phyloP scores from a whole-genome alignment of 2,329 filamentous ascomycete genomes.

The Pestalotiopsis sp. region DNA sequence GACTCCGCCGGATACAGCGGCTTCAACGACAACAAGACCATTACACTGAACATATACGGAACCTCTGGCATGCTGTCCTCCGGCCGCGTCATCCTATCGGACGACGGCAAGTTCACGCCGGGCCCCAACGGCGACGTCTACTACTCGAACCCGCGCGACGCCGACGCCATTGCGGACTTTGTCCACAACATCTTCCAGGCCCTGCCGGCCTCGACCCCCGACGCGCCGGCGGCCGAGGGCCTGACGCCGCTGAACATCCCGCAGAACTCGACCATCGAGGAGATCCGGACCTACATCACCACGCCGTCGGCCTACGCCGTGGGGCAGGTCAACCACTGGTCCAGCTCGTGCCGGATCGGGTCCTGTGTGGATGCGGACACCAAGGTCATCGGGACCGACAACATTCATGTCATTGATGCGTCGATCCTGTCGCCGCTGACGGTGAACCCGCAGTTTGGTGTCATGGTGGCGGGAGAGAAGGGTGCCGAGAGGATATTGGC shows the following conservation, averaged over 20 bases:
- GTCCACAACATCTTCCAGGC: conserved; percentile 51
- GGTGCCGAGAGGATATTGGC: conserved; percentile 49
- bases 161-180: conserved; percentile 49
- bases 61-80: conserved; percentile 55
- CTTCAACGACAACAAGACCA: conserved; percentile 44
- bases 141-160: conserved; percentile 50
- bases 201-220: conserved; percentile 33
- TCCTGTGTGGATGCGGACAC: conserved; percentile 50
- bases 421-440: conserved; percentile 53
- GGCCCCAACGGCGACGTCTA: conserved; percentile 45
- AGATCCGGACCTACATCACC: conserved; percentile 54
- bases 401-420: conserved; percentile 54
- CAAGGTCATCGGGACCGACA: conserved; percentile 48
- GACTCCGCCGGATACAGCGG: conserved; percentile 47
- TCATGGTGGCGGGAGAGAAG: conserved; percentile 56
- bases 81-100: conserved; percentile 44
- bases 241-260: conserved; percentile 52
- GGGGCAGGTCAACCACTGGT: conserved; percentile 57
- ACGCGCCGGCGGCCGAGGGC: conserved; percentile 32
- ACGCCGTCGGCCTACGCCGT: conserved; percentile 48
- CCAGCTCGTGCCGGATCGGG: conserved; percentile 52
- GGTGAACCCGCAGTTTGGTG: conserved; percentile 56
- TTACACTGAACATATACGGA: conserved; percentile 60
- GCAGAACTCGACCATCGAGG: conserved; percentile 44
- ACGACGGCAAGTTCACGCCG: conserved; percentile 43